Evolutionary conservation across 208 protist genomes (phyloP).

Genomic region (Leishmania tropica): DNA sequence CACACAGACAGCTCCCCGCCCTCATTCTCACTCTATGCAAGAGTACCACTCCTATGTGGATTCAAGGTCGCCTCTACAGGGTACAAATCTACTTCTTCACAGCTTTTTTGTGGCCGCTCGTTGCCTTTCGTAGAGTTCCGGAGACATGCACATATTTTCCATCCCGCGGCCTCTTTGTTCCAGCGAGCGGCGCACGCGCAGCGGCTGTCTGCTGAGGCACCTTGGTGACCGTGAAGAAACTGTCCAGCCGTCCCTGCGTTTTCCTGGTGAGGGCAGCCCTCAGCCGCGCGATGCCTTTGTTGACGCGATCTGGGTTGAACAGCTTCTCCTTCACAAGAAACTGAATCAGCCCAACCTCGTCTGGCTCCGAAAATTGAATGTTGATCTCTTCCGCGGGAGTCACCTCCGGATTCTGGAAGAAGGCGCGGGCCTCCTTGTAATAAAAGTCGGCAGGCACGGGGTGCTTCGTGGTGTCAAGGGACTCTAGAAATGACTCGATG

Average conservation of each 20-base stretch:
- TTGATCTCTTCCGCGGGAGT: constrained; percentile 65
- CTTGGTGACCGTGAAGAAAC: constrained; percentile 82
- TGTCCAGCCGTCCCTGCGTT: constrained; percentile 88
- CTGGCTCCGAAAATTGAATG: constrained; percentile 95
- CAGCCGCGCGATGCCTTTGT: constrained; percentile 84
- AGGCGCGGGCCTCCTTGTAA: constrained; percentile 87
- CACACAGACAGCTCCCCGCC: background rate
- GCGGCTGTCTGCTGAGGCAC: constrained; percentile 7
- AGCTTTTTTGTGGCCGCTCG: constrained; percentile 76
- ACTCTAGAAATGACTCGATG: constrained; percentile 96
- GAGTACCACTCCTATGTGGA: background rate
- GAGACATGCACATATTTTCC: constrained; percentile 42
- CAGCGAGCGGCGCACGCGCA: constrained; percentile 16
- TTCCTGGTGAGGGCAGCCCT: constrained; percentile 70
- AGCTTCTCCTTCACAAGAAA: constrained; percentile 98
- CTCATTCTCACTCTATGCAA: background rate
- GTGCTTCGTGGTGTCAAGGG: constrained; percentile 90
- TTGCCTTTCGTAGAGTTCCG: constrained; percentile 70
- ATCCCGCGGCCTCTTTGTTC: constrained; percentile 59
- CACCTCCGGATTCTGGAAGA: constrained; percentile 95
- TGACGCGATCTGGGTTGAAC: constrained; percentile 94
- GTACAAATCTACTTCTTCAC: constrained; percentile 68
- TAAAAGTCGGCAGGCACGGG: constrained; percentile 86
- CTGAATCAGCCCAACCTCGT: constrained; percentile 96
- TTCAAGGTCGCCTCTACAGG: background rate